A percentile compares a stretch with the other conserved stretches of the same genome.
Conservation (phyloP, 2,329 filamentous ascomycete species). For the Trichoderma sp. region DNA sequence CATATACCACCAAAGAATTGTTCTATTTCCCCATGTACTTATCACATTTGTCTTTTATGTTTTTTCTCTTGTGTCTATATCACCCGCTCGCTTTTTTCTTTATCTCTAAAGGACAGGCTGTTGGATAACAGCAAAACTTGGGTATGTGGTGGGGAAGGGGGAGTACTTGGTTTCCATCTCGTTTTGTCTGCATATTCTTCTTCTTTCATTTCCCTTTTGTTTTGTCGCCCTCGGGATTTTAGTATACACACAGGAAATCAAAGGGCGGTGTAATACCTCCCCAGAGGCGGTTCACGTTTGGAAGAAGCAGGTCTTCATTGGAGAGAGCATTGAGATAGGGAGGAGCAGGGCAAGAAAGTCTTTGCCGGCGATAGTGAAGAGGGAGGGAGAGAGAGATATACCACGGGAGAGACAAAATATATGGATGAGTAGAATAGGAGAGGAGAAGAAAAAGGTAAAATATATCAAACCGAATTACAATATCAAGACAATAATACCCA, state of each 20-base stretch:
- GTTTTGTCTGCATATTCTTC: constrained; percentile 3
- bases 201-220: neutral
- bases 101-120: constrained; percentile 15
- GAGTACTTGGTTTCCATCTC: constrained; percentile 5
- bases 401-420: constrained; percentile 12
- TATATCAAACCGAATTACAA: constrained; percentile 15
- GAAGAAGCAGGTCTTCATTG: constrained; percentile 28
- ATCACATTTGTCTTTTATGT: constrained; percentile 29
- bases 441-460: neutral
- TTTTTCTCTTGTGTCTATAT: constrained; percentile 26
- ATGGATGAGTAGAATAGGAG: constrained; percentile 5
- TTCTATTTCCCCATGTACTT: constrained; percentile 29
- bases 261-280: neutral
- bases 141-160: constrained; percentile 4
- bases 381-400: constrained; percentile 3
- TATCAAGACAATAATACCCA: neutral
- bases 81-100: constrained; percentile 27
- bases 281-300: constrained; percentile 1
- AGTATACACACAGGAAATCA: constrained; percentile 13
- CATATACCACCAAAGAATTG: constrained; percentile 19
- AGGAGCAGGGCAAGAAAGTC: neutral
- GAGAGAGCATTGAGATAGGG: neutral
- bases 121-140: constrained; percentile 23
- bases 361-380: constrained; percentile 9
- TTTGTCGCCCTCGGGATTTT: constrained; percentile 1